phyloP scores from a whole-genome alignment of 306 rosid genomes.

The Inga leiocalycina region DNA sequence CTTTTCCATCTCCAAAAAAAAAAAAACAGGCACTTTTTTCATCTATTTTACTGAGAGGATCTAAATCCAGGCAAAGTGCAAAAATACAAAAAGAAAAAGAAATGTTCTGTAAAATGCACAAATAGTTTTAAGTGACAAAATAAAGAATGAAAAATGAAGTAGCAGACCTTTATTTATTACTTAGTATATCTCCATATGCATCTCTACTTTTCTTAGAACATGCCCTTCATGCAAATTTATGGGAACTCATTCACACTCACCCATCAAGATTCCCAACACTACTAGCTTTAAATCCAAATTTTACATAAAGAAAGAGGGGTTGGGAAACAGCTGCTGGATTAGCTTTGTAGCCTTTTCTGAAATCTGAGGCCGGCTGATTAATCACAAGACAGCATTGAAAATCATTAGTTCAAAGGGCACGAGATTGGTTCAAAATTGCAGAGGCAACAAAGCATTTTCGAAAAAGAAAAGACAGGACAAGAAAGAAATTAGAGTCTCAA shows the following conservation, averaged over 20 bases:
- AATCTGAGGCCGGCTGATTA: too few species aligned
- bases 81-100: too few species aligned
- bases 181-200: neutral
- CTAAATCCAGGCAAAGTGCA: neutral
- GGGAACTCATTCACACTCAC: neutral
- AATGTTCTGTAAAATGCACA: neutral
- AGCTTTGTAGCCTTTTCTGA: too few species aligned
- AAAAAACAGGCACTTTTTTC: too few species aligned
- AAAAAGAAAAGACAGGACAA: neutral
- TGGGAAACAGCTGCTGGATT: too few species aligned
- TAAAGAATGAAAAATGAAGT: neutral
- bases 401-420: neutral
- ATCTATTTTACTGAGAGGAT: neutral
- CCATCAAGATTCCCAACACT: neutral
- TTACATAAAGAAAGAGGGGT: too few species aligned
- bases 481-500: neutral
- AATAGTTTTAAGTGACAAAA: neutral
- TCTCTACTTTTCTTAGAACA: neutral
- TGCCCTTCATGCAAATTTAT: neutral
- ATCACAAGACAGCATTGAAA: too few species aligned
- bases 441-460: neutral
- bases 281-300: neutral
- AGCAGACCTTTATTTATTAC: too few species aligned
- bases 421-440: neutral
- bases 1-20: too few species aligned